A percentile compares a stretch with the other conserved stretches of the same genome.
These are phyloP conservation scores for Polyrhizophydium stewartii DNA, from an alignment of 371 early-diverging fungal genomes.

Conservation along the genomic window DNA sequence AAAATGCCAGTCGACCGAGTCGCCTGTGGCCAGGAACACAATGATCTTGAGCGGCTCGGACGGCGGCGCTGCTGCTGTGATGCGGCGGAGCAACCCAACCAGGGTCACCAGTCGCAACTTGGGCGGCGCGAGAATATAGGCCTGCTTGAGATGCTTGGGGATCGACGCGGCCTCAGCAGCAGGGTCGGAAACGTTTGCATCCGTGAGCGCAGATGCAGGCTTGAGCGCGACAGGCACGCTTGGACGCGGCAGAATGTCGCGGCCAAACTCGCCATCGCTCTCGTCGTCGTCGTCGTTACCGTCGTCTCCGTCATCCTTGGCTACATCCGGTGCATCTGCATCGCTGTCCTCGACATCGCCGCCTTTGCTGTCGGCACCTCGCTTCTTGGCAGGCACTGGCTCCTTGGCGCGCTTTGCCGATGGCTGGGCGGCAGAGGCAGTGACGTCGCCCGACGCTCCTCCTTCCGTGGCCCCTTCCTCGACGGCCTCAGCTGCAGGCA, in stretches of 20 bases:
- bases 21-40: conserved; percentile 88
- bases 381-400: conserved; percentile 4
- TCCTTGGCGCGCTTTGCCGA: conserved; percentile 8
- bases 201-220: conserved; percentile 16
- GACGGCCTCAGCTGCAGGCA: conserved; percentile 13
- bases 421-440: not conserved
- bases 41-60: conserved; percentile 51
- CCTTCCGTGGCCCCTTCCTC: conserved; percentile 7
- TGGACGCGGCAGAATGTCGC: no score
- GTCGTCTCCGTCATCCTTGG: conserved; percentile 6
- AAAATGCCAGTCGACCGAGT: conserved; percentile 90
- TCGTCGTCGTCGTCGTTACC: conserved; percentile 36
- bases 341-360: conserved; percentile 18
- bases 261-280: conserved; percentile 27
- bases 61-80: conserved; percentile 13
- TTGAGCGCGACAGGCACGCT: no score
- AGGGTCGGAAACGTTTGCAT: no score
- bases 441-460: not conserved
- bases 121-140: conserved; percentile 77
- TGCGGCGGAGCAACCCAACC: conserved; percentile 59
- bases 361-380: conserved; percentile 30
- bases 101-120: conserved; percentile 89
- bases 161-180: conserved; percentile 27
- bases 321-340: conserved; percentile 11
- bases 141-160: conserved; percentile 81